Percentiles rank a stretch among this genome's conserved stretches.
Evolutionary conservation across 164 flowering plant genomes (phyloP).

Genomic region (Hamamelis virginiana): DNA sequence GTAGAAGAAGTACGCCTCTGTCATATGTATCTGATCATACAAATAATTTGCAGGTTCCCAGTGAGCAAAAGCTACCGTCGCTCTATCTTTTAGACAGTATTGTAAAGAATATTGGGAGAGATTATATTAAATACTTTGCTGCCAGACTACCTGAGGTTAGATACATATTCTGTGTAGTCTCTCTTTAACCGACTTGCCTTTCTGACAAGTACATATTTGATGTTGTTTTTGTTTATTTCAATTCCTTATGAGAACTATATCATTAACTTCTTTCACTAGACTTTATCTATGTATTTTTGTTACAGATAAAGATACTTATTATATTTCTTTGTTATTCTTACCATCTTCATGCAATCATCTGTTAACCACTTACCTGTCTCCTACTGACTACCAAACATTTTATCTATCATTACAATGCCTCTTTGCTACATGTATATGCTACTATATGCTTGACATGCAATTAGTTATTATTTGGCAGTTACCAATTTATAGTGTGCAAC

Average conservation of each 20-base stretch:
- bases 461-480: not conserved
- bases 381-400: not conserved
- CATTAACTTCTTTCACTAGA: not conserved
- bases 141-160: conserved; percentile 91
- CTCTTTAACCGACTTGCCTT: not conserved
- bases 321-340: not conserved
- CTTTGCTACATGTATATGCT: not conserved
- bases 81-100: conserved; percentile 98
- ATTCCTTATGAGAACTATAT: not conserved
- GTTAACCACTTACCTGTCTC: not conserved
- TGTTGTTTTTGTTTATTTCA: not conserved
- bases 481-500: not conserved
- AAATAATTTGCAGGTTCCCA: conserved; percentile 74
- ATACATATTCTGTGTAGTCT: conserved; percentile 3
- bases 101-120: conserved; percentile 95
- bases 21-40: conserved; percentile 23
- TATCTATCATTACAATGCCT: not conserved
- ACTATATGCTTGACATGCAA: not conserved
- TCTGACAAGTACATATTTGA: not conserved
- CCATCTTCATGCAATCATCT: not conserved
- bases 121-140: conserved; percentile 86
- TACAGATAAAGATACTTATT: not conserved
- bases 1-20: conserved; percentile 2
- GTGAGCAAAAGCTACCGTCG: conserved; percentile 92
- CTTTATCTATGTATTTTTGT: not conserved